These are phyloP conservation scores for Athelia psychrophila DNA, from an alignment of 1,284 basidiomycete genomes.

Conservation along the genomic window DNA sequence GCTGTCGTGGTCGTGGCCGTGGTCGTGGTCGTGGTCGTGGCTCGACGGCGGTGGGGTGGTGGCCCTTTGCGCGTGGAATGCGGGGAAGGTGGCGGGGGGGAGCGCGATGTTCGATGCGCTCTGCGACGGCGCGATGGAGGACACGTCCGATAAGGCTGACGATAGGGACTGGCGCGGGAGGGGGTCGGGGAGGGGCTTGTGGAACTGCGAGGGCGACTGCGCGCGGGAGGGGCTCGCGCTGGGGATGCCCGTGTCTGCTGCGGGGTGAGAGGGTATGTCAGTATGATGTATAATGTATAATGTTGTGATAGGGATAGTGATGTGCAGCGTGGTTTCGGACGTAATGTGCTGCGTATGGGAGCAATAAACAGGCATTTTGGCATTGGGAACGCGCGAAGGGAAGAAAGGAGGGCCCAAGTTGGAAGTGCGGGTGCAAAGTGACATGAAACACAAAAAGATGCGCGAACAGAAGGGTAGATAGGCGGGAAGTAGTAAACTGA, in stretches of 20 bases:
- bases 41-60: too few species aligned
- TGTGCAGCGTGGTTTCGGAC: not conserved
- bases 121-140: slow-evolving; percentile 61
- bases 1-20: too few species aligned
- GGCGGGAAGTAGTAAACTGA: not conserved
- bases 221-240: slow-evolving; percentile 16
- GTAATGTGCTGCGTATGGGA: slow-evolving; percentile 1
- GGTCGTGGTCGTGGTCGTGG: too few species aligned
- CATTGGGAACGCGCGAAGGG: too few species aligned
- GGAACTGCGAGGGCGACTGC: slow-evolving; percentile 7
- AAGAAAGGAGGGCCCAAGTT: too few species aligned
- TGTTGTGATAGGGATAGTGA: too few species aligned
- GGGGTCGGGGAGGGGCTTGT: slow-evolving; percentile 24
- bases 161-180: too few species aligned
- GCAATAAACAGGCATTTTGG: not conserved
- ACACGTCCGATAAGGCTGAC: slow-evolving; percentile 36
- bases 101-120: slow-evolving; percentile 55
- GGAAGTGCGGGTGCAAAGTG: too few species aligned
- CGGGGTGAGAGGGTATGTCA: too few species aligned
- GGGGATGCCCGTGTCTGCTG: slow-evolving; percentile 3
- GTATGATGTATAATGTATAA: too few species aligned
- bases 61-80: not conserved
- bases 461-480: too few species aligned
- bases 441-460: too few species aligned
- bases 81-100: slow-evolving; percentile 3